These are phyloP conservation scores for Flaveria trinervia DNA, from an alignment of 129 eudicot species.

Conservation along the genomic window DNA sequence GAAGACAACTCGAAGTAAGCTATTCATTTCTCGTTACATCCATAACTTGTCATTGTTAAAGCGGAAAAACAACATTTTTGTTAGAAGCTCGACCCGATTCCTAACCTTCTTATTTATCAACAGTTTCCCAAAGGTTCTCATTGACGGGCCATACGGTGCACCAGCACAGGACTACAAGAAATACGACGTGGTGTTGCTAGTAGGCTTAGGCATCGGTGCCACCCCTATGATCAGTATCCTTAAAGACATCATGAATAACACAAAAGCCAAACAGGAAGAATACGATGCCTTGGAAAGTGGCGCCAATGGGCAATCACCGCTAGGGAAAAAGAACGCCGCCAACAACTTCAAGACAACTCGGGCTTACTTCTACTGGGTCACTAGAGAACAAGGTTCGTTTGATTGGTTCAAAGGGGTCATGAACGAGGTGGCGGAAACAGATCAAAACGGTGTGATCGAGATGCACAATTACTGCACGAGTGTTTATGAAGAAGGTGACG, in stretches of 20 bases:
- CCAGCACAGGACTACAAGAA: conserved; percentile 47
- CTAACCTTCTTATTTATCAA: not conserved
- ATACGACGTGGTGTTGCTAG: conserved; percentile 45
- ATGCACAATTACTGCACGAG: conserved; percentile 57
- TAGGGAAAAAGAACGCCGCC: not conserved
- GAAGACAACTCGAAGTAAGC: conserved; percentile 9
- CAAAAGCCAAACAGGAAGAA: conserved; percentile 28
- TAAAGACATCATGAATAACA: conserved; percentile 55
- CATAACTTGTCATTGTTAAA: not conserved
- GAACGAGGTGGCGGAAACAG: conserved; percentile 42
- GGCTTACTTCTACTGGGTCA: conserved; percentile 67
- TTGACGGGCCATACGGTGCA: conserved; percentile 67
- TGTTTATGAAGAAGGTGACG: conserved; percentile 66
- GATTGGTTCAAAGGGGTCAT: conserved; percentile 65
- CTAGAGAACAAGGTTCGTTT: conserved; percentile 57
- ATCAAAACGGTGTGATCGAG: conserved; percentile 11
- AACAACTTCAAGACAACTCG: conserved; percentile 25
- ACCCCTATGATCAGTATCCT: conserved; percentile 61
- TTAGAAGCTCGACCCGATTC: not conserved
- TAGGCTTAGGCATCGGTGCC: conserved; percentile 62
- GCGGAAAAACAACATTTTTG: not conserved
- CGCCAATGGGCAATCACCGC: not conserved
- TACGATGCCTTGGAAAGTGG: conserved; percentile 16
- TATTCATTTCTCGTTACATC: not conserved
- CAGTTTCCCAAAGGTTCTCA: conserved; percentile 42